Percentiles rank a stretch among this genome's conserved stretches.
phyloP scores from a whole-genome alignment of 768 basidiomycete genomes.

The Leccinum olivaceopallidum region DNA sequence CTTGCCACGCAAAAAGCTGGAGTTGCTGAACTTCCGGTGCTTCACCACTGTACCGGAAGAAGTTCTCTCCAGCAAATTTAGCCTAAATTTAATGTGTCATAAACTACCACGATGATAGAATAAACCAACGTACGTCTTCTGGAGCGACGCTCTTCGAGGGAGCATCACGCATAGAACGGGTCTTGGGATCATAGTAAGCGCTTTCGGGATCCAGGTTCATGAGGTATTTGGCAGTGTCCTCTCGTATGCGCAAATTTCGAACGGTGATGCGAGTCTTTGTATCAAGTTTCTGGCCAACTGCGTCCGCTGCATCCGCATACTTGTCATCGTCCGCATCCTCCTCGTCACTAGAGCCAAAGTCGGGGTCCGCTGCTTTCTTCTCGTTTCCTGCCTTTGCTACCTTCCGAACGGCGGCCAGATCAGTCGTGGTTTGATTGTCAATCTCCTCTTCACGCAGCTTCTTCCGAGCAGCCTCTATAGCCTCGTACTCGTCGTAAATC shows the following conservation, averaged over 20 bases:
- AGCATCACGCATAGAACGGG: constrained; percentile 98
- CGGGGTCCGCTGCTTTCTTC: constrained; percentile 72
- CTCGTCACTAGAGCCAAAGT: constrained; percentile 96
- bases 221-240: constrained; percentile 98
- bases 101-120: neutral
- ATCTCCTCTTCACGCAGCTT: constrained; percentile 95
- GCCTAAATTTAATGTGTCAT: constrained; percentile 47
- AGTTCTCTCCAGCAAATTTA: constrained; percentile 95
- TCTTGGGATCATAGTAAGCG: constrained; percentile 99
- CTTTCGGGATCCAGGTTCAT: constrained; percentile 94
- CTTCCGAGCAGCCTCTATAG: constrained; percentile 87
- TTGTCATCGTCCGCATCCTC: constrained; percentile 97
- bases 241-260: constrained; percentile 95
- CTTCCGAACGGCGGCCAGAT: constrained; percentile 87
- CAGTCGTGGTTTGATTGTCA: constrained; percentile 94
- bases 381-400: constrained; percentile 89
- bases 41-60: constrained; percentile 87
- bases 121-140: constrained; percentile 72
- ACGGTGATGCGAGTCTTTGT: constrained; percentile 98
- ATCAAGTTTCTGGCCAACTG: constrained; percentile 97
- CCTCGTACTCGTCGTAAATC: constrained; percentile 93
- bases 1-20: constrained; percentile 98
- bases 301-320: constrained; percentile 97
- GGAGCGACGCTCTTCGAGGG: constrained; percentile 72
- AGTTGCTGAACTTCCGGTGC: constrained; percentile 89